Evolutionary conservation across 2,329 filamentous ascomycete species (phyloP), one percentile per base, ranked within the genome.

Genomic region (Trichoderma pleuroti): DNA sequence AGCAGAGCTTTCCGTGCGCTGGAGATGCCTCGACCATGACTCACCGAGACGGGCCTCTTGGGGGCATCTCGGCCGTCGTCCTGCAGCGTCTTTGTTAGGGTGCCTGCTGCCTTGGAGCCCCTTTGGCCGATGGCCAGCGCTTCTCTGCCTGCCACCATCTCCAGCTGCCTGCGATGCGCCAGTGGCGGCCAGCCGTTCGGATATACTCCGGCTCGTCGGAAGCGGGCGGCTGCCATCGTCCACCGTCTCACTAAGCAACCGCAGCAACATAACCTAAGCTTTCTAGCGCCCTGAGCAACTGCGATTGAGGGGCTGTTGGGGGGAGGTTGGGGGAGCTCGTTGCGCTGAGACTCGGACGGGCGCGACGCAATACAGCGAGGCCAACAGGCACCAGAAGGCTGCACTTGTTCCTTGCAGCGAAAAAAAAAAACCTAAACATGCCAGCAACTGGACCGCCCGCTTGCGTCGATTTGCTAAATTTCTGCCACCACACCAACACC

Each of bases 401-500:
- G n/a, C n/a, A n/a, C n/a, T n/a, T n/a, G 64, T 71, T 71, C 70
- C 70, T 71, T 71, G 70, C 70, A 71, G 70, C 64, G 46, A 59
- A 24, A 54, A 30, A 62, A 62, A 63, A 54, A 67, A 68, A 64
- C 39, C 39, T 42, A 62, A 72, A 71, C 65, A 74, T 65, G 70
- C 70, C 72, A 72, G 72, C 72, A 72, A 3, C 67, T 73, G 72
- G 56, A 60, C 56, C 67, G 62, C 49, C 68, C 62, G 61, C 62
- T 71, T 68, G 65, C 65, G 61, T 62, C 54, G 68, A 61, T 57
- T 66, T 65, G 72, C 72, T 72, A 73, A 74, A 71, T 74, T 74
- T 75, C 72, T 76, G 71, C 74, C 70, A 72, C 71, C 70, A 70
- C 73, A 69, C 63, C 74, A 66, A 49, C 71, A 65, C 36, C 46